Evolutionary conservation across 495 filamentous ascomycete species (phyloP), one percentile per base, ranked within the genome.

Genomic region (Xylaria castorea): DNA sequence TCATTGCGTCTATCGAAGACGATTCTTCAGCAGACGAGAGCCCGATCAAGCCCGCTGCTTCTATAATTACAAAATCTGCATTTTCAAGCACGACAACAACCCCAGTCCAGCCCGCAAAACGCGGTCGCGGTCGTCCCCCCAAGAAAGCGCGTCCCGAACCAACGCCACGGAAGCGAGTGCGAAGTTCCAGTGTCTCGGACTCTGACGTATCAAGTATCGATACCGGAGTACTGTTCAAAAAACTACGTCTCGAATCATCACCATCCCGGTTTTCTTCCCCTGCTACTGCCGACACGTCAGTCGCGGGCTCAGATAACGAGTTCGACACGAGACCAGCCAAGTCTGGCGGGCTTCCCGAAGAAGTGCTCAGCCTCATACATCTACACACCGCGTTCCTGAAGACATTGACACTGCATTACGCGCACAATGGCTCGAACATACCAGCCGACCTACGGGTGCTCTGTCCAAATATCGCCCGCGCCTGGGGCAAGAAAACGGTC

Each of bases 401-500:
- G 60, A 85, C 89, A 25, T 79, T 91, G 25, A 86, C 83, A 25
- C 77, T 91, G 65, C 86, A 91, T 70, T 85, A 86, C 70, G 89
- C 89, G 0, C 91, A 94, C 81, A 88, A 92, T 81, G 90, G 91
- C 75, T 81, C 83, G 11, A 77, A 84, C 48, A 85, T 87, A 0
- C 89, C 91, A 12, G 85, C 85, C 48, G 89, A 92, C 76, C 74
- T 92, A 38, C 83, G 83, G n/a, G 78, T 76, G 2, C 80, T 93
- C 8, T 85, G 82, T 48, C 85, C 86, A 5, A 83, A 85, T 69
- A 81, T 91, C 55, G 84, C 87, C 6, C 85, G 85, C 72, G 78
- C 85, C 51, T 93, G 91, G 91, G 85, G 88, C 51, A 89, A 88
- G 79, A 84, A 90, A 44, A 81, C 77, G 68, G 89, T 92, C 6